Evolutionary conservation across 2,329 filamentous ascomycete genomes (phyloP).

Genomic region (Fusarium staphyleae): DNA sequence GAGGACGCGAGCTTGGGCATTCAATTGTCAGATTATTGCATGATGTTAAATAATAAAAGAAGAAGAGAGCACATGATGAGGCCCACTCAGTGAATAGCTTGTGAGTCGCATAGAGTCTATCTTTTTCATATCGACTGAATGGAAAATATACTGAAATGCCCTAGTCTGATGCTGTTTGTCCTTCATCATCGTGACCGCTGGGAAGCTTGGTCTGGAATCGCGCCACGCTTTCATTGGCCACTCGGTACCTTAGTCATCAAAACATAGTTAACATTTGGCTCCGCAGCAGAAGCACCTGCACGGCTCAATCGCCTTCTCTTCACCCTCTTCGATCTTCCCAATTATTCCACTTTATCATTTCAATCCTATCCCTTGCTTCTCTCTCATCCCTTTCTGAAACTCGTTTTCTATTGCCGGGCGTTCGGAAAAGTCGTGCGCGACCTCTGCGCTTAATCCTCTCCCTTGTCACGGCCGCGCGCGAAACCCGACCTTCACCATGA

Average conservation of each 20-base stretch:
- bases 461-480: constrained; percentile 16
- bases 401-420: background rate
- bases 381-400: background rate
- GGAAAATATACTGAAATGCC: background rate
- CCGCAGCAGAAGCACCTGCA: constrained; percentile 32
- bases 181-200: background rate
- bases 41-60: no score
- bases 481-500: constrained; percentile 60
- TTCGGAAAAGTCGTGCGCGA: constrained; percentile 9
- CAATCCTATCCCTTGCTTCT: constrained; percentile 1
- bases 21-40: no score
- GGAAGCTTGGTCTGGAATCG: constrained; percentile 9
- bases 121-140: no score
- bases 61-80: no score
- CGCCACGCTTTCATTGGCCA: constrained; percentile 28
- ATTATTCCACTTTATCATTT: constrained; percentile 6
- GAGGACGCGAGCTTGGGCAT: no score
- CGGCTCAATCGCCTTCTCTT: constrained; percentile 25
- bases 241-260: constrained; percentile 26
- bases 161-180: background rate
- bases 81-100: no score
- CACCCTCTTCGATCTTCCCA: constrained; percentile 11
- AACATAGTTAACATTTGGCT: constrained; percentile 19
- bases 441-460: constrained; percentile 2
- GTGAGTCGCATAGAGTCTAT: no score